phyloP scores from a whole-genome alignment of 192 early-diverging fungal species.

The Diversispora eburnea region DNA sequence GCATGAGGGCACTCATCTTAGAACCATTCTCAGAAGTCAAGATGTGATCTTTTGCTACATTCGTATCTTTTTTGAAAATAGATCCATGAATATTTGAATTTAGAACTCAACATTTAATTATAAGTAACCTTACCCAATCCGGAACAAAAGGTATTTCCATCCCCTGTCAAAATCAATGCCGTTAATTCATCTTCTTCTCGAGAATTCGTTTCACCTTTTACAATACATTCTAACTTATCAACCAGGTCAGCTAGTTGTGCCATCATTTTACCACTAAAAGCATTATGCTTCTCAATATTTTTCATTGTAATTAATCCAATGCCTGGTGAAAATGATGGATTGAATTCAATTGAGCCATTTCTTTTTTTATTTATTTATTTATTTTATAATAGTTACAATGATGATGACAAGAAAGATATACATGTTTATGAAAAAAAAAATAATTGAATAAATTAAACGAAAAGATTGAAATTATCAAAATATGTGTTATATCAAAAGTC shows the following conservation, averaged over 20 bases:
- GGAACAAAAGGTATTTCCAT: conserved; percentile 24
- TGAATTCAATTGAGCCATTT: conserved; percentile 5
- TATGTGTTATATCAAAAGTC: background rate
- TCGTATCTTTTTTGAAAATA: conserved; percentile 43
- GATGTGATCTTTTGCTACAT: conserved; percentile 46
- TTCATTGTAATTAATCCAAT: conserved; percentile 11
- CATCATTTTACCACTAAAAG: conserved; percentile 60
- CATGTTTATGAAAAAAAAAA: background rate
- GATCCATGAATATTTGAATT: background rate
- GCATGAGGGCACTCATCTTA: conserved; percentile 57
- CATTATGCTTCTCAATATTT: conserved; percentile 52
- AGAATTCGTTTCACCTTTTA: background rate
- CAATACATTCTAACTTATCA: conserved; percentile 41
- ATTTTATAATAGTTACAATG: no score
- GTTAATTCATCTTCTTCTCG: conserved; percentile 1
- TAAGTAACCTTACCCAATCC: conserved; percentile 32
- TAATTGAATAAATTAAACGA: background rate
- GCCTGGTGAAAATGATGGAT: conserved; percentile 11
- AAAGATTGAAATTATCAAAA: background rate
- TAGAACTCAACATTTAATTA: conserved; percentile 6
- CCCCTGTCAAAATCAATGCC: conserved; percentile 16
- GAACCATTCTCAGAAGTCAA: conserved; percentile 36
- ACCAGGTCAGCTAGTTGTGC: conserved; percentile 54
- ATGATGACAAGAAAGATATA: background rate
- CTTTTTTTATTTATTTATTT: no score